Base-by-base conservation (phyloP, 164 flowering plant genomes). In the Nymphaea colorata region DNA sequence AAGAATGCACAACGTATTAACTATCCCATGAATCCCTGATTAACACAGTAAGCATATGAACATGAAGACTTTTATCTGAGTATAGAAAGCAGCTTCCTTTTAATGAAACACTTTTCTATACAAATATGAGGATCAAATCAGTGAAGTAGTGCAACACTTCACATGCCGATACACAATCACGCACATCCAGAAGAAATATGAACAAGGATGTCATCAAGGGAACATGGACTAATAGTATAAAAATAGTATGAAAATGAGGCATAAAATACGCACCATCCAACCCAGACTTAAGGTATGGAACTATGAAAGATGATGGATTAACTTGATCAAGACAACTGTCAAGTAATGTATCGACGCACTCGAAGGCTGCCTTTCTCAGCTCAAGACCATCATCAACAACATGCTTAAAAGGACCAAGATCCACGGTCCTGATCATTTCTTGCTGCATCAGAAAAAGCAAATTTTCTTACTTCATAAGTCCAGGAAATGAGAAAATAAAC, bases 341-440 rank as follows among this genome's bases (percentile, higher is more conserved):
- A 70, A 95, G 77, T 75, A 95, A 81, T 4, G 98, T 95, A 71
- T 92, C 98, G 17, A 95, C 97, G 74, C 99, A 95, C 82, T 95
- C 99, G 81, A 95, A 95, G 72, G 99, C 97, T 68, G 99, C 97
- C 77, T 95, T 95, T 74, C 99, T 80, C 69, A 95, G 78, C 80
- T 95, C 99, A 72, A 95, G 96, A 36, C 99, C 99, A 81, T 95
- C 99, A 79, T 95, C 99, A 64, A 95, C 98, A 66, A 82, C 80
- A 75, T 95, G 99, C 88, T 95, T 95, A 72, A 95, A 95, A 69
- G 99, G 99, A 71, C 99, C 99, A 70, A 95, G 93, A 82, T 95
- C 98, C 68, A 95, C 99, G 25, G 97, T 92, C 78, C 98, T 84
- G 61, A 95, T 95, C 82, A 95, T 79, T 71, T 90, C 99, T 92